Conservation (phyloP, 805 yeast species). For the Scheffersomyces stipitis region DNA sequence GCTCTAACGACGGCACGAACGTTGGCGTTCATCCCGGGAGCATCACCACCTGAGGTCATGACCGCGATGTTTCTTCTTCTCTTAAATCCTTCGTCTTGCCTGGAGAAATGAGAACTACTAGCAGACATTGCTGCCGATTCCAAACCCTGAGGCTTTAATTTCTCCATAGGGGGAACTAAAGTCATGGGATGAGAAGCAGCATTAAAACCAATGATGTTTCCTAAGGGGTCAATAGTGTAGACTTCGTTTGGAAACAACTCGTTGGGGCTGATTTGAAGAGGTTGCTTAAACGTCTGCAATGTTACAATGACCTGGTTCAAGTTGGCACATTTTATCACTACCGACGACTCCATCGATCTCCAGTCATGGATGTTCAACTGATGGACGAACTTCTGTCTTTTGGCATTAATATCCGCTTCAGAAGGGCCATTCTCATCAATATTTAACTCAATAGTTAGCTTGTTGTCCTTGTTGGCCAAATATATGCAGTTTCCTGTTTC, state of each 20-base stretch:
- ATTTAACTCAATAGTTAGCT: slow-evolving; percentile 20
- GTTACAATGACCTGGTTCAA: slow-evolving; percentile 36
- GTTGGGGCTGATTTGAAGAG: slow-evolving; percentile 66
- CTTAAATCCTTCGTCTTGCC: slow-evolving; percentile 7
- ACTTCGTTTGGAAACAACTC: slow-evolving; percentile 73
- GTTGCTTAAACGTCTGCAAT: slow-evolving; percentile 28
- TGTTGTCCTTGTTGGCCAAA: slow-evolving; percentile 22
- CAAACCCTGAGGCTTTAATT: slow-evolving; percentile 19
- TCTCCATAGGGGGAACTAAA: slow-evolving; percentile 42
- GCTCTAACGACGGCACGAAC: slow-evolving; percentile 95
- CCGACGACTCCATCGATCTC: slow-evolving; percentile 46
- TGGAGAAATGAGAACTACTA: slow-evolving; percentile 17
- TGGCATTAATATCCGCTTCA: slow-evolving; percentile 15
- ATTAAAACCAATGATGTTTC: slow-evolving; percentile 79
- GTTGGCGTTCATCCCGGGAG: slow-evolving; percentile 97
- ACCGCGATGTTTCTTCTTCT: slow-evolving; percentile 72
- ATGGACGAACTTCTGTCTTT: slow-evolving; percentile 10
- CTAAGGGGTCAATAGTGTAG: slow-evolving; percentile 80
- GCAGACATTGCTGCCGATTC: slow-evolving; percentile 18
- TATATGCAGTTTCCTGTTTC: slow-evolving; percentile 15
- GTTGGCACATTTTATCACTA: slow-evolving; percentile 47
- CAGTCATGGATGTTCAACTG: slow-evolving; percentile 41
- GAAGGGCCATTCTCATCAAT: slow-evolving; percentile 13
- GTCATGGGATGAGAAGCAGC: slow-evolving; percentile 57
- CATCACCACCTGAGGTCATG: slow-evolving; percentile 98